These are phyloP conservation scores for Coemansia sp. DNA, from an alignment of 192 early-diverging fungal genomes.

Conservation along the genomic window DNA sequence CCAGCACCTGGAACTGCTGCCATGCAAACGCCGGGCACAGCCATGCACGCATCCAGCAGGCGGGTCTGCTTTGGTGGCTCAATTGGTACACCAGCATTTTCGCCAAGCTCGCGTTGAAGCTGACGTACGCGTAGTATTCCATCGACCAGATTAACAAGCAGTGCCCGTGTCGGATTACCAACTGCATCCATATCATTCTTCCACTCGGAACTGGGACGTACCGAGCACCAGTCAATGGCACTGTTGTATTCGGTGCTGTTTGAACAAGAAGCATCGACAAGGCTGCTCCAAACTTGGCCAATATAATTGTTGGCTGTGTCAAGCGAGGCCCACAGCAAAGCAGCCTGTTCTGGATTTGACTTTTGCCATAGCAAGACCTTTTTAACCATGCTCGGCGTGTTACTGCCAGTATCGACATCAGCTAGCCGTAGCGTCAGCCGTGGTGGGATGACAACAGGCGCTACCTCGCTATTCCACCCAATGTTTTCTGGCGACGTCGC, in stretches of 20 bases:
- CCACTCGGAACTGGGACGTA: slow-evolving; percentile 34
- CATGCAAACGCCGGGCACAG: slow-evolving; percentile 81
- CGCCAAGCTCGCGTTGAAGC: slow-evolving; percentile 71
- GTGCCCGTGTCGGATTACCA: slow-evolving; percentile 9
- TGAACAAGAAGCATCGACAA: slow-evolving; percentile 38
- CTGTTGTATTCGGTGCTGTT: slow-evolving; percentile 36
- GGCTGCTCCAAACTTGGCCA: slow-evolving; percentile 58
- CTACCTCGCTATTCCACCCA: slow-evolving; percentile 70
- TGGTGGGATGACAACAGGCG: slow-evolving; percentile 68
- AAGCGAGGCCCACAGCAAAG: slow-evolving; percentile 54
- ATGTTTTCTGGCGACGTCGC: slow-evolving; percentile 44
- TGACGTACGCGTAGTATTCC: slow-evolving; percentile 56
- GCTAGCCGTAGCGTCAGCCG: slow-evolving; percentile 76
- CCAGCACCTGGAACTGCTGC: slow-evolving; percentile 97
- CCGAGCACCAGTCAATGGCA: slow-evolving; percentile 53
- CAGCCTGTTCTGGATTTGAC: slow-evolving; percentile 60
- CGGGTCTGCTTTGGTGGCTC: slow-evolving; percentile 87
- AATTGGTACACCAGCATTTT: slow-evolving; percentile 74
- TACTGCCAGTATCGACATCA: slow-evolving; percentile 91
- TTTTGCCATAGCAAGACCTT: slow-evolving; percentile 86
- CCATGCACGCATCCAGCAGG: slow-evolving; percentile 79
- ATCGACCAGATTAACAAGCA: slow-evolving; percentile 59
- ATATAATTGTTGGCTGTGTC: slow-evolving; percentile 59
- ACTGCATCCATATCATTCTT: background rate
- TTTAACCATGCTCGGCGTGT: slow-evolving; percentile 89